phyloP scores from a whole-genome alignment of 164 flowering plant genomes.

The Vitis labrusca region DNA sequence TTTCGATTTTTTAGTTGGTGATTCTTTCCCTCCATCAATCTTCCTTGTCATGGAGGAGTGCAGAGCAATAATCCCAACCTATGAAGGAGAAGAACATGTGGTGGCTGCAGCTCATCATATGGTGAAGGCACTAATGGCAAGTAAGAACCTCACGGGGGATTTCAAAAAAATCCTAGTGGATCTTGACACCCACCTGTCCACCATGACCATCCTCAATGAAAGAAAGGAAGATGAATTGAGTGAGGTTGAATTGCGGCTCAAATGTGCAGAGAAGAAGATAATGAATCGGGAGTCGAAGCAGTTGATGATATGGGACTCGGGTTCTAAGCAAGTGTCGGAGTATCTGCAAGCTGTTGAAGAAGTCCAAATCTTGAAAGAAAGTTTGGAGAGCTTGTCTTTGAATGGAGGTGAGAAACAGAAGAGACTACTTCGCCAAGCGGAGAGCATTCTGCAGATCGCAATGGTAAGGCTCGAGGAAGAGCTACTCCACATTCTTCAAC shows the following conservation, averaged over 20 bases:
- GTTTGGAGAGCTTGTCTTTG: slow-evolving; percentile 10
- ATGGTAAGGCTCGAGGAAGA: slow-evolving; percentile 53
- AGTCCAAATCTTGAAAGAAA: slow-evolving; percentile 16
- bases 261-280: slow-evolving; percentile 27
- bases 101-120: slow-evolving; percentile 40
- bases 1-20: neutral
- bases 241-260: slow-evolving; percentile 32
- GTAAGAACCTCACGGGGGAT: slow-evolving; percentile 24
- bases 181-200: slow-evolving; percentile 33
- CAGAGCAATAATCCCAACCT: neutral
- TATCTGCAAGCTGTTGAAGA: slow-evolving; percentile 41
- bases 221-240: neutral
- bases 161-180: slow-evolving; percentile 27
- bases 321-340: slow-evolving; percentile 19
- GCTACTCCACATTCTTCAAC: slow-evolving; percentile 34
- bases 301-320: slow-evolving; percentile 40
- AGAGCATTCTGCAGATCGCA: slow-evolving; percentile 31
- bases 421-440: slow-evolving; percentile 25
- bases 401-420: slow-evolving; percentile 7
- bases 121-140: slow-evolving; percentile 31
- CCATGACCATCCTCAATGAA: slow-evolving; percentile 12
- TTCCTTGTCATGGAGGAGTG: slow-evolving; percentile 15
- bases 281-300: slow-evolving; percentile 28
- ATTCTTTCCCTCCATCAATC: no score
- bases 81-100: slow-evolving; percentile 28